phyloP scores from a whole-genome alignment of 352 stramenopile genomes.

The Globisporangium lucens region DNA sequence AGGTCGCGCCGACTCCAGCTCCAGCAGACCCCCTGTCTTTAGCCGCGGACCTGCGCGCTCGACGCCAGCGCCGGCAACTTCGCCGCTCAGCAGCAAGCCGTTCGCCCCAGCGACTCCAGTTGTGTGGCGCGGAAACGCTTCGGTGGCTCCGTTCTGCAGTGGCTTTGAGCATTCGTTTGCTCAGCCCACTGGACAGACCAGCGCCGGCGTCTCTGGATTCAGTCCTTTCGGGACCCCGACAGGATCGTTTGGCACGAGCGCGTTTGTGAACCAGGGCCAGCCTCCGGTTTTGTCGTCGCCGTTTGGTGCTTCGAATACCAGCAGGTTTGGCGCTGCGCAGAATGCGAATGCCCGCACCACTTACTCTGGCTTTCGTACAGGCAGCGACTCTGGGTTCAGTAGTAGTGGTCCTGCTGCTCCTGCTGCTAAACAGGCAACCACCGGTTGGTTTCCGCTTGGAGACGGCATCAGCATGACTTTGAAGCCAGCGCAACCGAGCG shows the following conservation, averaged over 20 bases:
- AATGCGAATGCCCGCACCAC: background rate
- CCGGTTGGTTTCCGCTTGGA: conserved; percentile 10
- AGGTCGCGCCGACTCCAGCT: background rate
- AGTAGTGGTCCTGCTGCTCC: background rate
- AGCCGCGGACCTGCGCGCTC: background rate
- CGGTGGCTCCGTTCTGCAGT: background rate
- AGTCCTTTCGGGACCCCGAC: background rate
- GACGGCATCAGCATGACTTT: background rate
- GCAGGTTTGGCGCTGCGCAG: background rate
- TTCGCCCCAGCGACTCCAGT: background rate
- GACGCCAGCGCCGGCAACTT: background rate
- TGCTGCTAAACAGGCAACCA: background rate
- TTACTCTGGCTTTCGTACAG: background rate
- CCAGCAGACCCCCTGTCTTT: conserved; percentile 11
- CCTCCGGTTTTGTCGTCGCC: background rate
- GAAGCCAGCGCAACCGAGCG: background rate
- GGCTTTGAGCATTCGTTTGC: background rate
- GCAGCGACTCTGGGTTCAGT: background rate
- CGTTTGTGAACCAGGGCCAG: background rate
- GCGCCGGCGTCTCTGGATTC: background rate
- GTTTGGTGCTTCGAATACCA: background rate
- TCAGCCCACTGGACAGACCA: background rate
- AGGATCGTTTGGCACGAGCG: background rate
- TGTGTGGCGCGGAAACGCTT: background rate
- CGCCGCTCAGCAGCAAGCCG: conserved; percentile 2